Percentiles rank a stretch among this genome's conserved stretches.
phyloP scores from a whole-genome alignment of 495 filamentous ascomycete genomes.

The Podospora pseudocomata region DNA sequence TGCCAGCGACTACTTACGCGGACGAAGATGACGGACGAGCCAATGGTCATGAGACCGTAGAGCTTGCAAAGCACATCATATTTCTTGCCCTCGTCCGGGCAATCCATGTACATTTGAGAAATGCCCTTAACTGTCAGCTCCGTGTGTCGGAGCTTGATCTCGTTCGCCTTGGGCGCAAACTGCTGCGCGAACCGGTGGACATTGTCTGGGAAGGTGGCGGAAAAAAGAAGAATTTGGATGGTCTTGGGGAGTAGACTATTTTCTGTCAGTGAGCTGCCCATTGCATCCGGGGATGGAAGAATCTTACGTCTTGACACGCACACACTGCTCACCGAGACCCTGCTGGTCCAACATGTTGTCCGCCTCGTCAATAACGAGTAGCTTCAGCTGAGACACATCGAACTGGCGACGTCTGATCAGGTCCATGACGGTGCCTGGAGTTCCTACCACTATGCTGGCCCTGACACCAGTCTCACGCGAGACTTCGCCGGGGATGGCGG shows the following conservation, averaged over 20 bases:
- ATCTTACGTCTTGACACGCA: constrained; percentile 75
- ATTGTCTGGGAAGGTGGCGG: constrained; percentile 86
- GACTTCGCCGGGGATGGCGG: constrained; percentile 75
- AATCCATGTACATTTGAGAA: constrained; percentile 95
- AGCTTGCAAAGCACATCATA: constrained; percentile 84
- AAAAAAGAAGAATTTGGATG: constrained; percentile 88
- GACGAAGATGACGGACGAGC: constrained; percentile 97
- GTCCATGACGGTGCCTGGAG: constrained; percentile 89
- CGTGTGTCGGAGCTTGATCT: constrained; percentile 81
- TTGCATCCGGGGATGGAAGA: neutral
- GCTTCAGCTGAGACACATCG: constrained; percentile 59
- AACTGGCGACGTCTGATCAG: constrained; percentile 70
- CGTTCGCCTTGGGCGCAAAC: constrained; percentile 81
- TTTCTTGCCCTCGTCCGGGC: constrained; percentile 72
- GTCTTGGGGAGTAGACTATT: constrained; percentile 62
- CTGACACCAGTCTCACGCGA: constrained; percentile 58
- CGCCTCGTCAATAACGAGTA: constrained; percentile 87
- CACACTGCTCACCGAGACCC: constrained; percentile 90
- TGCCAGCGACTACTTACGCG: constrained; percentile 51
- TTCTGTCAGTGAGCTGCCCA: constrained; percentile 21
- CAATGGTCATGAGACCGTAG: constrained; percentile 91
- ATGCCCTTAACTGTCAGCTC: constrained; percentile 96
- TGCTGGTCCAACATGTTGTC: constrained; percentile 95
- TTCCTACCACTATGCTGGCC: constrained; percentile 81
- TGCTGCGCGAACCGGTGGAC: constrained; percentile 73